Conservation (phyloP, 164 flowering plant genomes). For the Magnolia sinica region DNA sequence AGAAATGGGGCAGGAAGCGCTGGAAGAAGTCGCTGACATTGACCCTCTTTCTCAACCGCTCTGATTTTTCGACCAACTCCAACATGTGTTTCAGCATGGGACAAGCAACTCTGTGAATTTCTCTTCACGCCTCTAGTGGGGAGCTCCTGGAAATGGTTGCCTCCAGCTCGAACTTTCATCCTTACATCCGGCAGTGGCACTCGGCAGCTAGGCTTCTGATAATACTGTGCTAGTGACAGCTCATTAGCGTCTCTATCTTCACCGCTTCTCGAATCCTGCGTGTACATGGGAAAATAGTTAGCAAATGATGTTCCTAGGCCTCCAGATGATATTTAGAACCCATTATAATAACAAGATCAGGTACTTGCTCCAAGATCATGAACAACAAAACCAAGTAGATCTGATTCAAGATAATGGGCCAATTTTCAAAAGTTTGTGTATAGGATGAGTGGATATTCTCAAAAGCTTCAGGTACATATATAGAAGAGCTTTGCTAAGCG, state of each 20-base stretch:
- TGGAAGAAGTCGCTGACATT: conserved; percentile 15
- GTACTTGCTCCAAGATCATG: too few relatives aligned
- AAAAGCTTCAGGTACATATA: too few relatives aligned
- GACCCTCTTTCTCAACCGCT: conserved; percentile 33
- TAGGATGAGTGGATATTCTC: too few relatives aligned
- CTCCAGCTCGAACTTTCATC: conserved; percentile 13
- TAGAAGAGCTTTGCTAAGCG: too few relatives aligned
- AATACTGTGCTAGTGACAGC: background rate
- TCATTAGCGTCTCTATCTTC: conserved; percentile 12
- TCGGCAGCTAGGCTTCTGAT: conserved; percentile 11
- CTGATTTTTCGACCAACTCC: conserved; percentile 32
- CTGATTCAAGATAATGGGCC: too few relatives aligned
- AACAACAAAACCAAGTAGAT: too few relatives aligned
- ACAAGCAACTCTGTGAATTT: conserved; percentile 19
- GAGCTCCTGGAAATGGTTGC: conserved; percentile 21
- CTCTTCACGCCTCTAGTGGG: conserved; percentile 39
- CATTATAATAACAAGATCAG: background rate
- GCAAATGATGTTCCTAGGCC: background rate
- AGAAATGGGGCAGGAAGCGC: conserved; percentile 22
- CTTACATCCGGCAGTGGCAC: conserved; percentile 12
- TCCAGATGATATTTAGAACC: too few relatives aligned
- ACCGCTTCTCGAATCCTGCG: conserved; percentile 37
- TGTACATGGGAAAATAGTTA: conserved; percentile 1
- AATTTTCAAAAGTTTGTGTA: too few relatives aligned
- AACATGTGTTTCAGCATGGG: conserved; percentile 25